phyloP scores from a whole-genome alignment of 2,329 filamentous ascomycete species.

The Calonectria pauciramosa region DNA sequence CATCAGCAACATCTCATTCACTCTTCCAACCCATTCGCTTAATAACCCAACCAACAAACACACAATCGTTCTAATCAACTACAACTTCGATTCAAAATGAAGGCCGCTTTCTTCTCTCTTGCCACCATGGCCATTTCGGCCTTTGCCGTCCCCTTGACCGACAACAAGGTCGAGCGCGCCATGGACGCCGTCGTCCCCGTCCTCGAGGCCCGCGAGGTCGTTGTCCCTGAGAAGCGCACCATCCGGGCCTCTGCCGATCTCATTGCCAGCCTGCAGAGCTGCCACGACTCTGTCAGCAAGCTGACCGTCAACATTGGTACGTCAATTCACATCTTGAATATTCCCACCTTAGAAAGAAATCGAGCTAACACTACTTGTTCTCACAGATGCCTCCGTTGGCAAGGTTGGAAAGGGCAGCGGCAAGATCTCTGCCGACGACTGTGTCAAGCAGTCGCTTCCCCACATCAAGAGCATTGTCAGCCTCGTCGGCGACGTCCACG shows the following conservation, averaged over 20 bases:
- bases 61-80: not conserved
- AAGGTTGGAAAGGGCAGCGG: not conserved
- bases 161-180: not conserved
- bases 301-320: not conserved
- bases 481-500: not conserved
- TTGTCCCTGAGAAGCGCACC: not conserved
- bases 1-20: not conserved
- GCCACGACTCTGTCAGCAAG: not conserved
- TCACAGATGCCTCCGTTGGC: not conserved
- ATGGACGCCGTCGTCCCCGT: not conserved
- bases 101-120: not conserved
- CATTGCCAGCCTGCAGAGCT: not conserved
- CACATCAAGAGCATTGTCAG: not conserved
- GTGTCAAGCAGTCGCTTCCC: not conserved
- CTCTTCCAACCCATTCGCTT: not conserved
- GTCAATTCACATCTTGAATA: not conserved
- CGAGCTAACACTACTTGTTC: not conserved
- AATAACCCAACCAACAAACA: not conserved
- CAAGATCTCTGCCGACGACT: not conserved
- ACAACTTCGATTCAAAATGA: not conserved
- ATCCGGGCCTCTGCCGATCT: not conserved
- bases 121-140: not conserved
- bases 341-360: too few species aligned
- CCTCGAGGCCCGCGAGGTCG: not conserved
- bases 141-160: not conserved